Percentiles rank a stretch among this genome's conserved stretches.
These are phyloP conservation scores for Pythium rhizo-oryzae DNA, from an alignment of 352 stramenopile genomes.

Conservation along the genomic window DNA sequence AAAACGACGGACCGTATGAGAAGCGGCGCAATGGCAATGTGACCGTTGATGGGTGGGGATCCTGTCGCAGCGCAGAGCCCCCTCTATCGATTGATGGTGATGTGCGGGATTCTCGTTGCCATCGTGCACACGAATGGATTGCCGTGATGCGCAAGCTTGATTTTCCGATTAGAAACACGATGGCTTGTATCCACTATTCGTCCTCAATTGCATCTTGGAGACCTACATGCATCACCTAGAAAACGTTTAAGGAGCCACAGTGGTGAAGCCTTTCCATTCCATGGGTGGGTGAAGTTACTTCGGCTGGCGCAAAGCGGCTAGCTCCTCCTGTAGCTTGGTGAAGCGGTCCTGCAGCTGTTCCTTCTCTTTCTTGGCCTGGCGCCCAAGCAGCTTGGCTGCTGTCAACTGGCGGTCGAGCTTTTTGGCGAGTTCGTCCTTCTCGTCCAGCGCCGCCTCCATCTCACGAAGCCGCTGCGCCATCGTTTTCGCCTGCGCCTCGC, in stretches of 20 bases:
- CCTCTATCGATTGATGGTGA: no score
- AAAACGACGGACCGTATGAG: not conserved
- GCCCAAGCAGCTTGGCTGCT: constrained; percentile 63
- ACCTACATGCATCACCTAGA: no score
- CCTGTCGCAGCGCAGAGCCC: no score
- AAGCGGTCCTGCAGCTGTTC: constrained; percentile 41
- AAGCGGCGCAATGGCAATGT: not conserved
- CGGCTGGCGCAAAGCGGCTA: not conserved
- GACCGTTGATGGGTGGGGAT: not conserved
- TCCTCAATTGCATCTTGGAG: no score
- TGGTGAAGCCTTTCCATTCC: not conserved
- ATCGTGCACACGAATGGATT: no score
- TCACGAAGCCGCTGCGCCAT: constrained; percentile 37
- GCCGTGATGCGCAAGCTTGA: no score
- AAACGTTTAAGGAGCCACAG: no score
- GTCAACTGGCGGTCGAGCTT: constrained; percentile 65
- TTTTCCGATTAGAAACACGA: no score
- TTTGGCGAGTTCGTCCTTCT: constrained; percentile 52
- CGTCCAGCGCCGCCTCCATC: constrained; percentile 41
- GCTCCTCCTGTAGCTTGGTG: constrained; percentile 27
- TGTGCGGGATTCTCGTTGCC: no score
- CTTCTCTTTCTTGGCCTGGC: constrained; percentile 77
- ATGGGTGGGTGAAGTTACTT: not conserved
- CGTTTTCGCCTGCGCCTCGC: constrained; percentile 30
- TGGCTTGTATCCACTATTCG: no score